A percentile compares a stretch with the other conserved stretches of the same genome.
Conservation (phyloP, 2,329 filamentous ascomycete genomes). For the Microdochium bolleyi region DNA sequence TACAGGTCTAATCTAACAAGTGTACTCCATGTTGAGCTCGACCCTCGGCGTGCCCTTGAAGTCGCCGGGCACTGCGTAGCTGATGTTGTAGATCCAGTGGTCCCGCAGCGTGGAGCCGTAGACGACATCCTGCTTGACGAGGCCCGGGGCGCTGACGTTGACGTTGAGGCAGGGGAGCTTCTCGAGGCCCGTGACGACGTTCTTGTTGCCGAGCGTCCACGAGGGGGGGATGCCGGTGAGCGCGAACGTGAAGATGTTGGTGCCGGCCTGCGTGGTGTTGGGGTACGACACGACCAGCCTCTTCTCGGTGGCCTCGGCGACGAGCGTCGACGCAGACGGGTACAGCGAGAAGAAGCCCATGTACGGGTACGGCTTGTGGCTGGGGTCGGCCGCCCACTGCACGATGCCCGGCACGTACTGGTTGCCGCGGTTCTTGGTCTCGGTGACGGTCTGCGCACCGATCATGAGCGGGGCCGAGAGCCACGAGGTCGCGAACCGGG, state of each 20-base stretch:
- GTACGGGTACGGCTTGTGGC: slow-evolving; percentile 28
- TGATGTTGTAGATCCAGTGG: slow-evolving; percentile 36
- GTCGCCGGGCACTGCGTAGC: slow-evolving; percentile 30
- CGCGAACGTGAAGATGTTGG: slow-evolving; percentile 28
- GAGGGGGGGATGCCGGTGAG: slow-evolving; percentile 27
- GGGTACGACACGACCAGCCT: slow-evolving; percentile 27
- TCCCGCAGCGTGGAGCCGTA: slow-evolving; percentile 29
- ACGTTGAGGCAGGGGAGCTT: slow-evolving; percentile 29
- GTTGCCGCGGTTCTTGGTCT: slow-evolving; percentile 25
- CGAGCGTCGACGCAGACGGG: slow-evolving; percentile 31
- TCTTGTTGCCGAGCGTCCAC: slow-evolving; percentile 24
- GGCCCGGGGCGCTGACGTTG: slow-evolving; percentile 25
- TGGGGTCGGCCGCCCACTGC: slow-evolving; percentile 33
- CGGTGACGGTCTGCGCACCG: slow-evolving; percentile 26
- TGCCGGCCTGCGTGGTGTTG: slow-evolving; percentile 28
- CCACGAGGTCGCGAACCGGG: slow-evolving; percentile 29
- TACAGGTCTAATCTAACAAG: slow-evolving; percentile 28
- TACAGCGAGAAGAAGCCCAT: slow-evolving; percentile 30
- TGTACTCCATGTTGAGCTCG: slow-evolving; percentile 22
- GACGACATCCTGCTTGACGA: slow-evolving; percentile 23
- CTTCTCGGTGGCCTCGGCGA: slow-evolving; percentile 25
- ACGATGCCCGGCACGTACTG: slow-evolving; percentile 36
- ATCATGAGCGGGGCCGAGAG: slow-evolving; percentile 32
- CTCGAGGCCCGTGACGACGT: slow-evolving; percentile 21
- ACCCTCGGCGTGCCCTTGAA: slow-evolving; percentile 29